A percentile compares a stretch with the other conserved stretches of the same genome.
Evolutionary conservation across 2,329 filamentous ascomycete genomes (phyloP).

Genomic region (Colletotrichum paranaense): DNA sequence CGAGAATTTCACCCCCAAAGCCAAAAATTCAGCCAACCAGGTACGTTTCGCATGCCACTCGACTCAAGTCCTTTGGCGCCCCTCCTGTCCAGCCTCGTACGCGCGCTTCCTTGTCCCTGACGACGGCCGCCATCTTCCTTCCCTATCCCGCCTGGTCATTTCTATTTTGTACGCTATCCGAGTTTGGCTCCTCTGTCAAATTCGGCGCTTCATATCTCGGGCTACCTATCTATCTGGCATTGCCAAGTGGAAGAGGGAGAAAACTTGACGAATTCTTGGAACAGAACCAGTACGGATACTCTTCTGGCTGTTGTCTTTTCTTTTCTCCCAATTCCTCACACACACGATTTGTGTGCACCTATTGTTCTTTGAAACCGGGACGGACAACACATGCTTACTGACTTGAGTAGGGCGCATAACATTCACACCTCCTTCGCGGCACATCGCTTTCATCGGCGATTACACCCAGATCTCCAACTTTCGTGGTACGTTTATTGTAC

Average conservation of each 20-base stretch:
- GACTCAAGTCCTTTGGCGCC: slow-evolving; percentile 30
- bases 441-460: slow-evolving; percentile 27
- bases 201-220: not conserved
- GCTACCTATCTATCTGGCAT: not conserved
- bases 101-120: slow-evolving; percentile 31
- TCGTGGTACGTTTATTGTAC: slow-evolving; percentile 28
- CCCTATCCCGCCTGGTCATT: not conserved
- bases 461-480: slow-evolving; percentile 11
- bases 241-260: not conserved
- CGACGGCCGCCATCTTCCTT: slow-evolving; percentile 16
- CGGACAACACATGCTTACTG: slow-evolving; percentile 29
- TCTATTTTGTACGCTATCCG: slow-evolving; percentile 1
- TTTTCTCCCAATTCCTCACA: not conserved
- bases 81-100: slow-evolving; percentile 32
- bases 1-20: slow-evolving; percentile 8
- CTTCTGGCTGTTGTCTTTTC: not conserved
- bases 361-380: slow-evolving; percentile 24
- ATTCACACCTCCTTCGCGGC: slow-evolving; percentile 13
- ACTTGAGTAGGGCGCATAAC: slow-evolving; percentile 26
- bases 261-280: not conserved
- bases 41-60: slow-evolving; percentile 32
- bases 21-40: slow-evolving; percentile 32
- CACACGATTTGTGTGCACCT: not conserved
- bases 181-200: not conserved
- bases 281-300: not conserved